Evolutionary conservation across 345 rosid species (phyloP).

Genomic region (Citropsis articulata): DNA sequence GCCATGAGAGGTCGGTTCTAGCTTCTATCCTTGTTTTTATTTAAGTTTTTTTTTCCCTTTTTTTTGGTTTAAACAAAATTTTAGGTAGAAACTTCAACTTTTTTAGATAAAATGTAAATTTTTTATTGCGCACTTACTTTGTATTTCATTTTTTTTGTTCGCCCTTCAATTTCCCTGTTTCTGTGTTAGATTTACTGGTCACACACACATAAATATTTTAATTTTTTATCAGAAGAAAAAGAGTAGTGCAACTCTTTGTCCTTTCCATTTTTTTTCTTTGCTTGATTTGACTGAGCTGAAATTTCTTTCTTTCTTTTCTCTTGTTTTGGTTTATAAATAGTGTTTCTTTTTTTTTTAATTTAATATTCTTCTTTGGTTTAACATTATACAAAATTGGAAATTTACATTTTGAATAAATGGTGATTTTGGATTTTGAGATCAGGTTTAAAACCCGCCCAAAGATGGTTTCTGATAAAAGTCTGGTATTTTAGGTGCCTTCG

Average conservation of each 20-base stretch:
- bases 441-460: slow-evolving; percentile 38
- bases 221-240: neutral
- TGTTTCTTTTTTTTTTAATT: slow-evolving; percentile 12
- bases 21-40: neutral
- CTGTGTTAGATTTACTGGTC: neutral
- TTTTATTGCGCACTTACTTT: neutral
- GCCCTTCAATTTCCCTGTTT: neutral
- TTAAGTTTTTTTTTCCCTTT: neutral
- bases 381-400: neutral
- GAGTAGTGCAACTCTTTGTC: neutral
- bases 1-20: slow-evolving; percentile 10
- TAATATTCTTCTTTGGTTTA: slow-evolving; percentile 23
- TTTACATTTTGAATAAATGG: slow-evolving; percentile 19
- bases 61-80: neutral
- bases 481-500: slow-evolving; percentile 51
- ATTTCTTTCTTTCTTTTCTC: neutral
- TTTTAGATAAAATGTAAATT: neutral
- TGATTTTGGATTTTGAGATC: slow-evolving; percentile 19
- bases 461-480: slow-evolving; percentile 48
- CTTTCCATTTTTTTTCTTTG: neutral
- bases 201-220: neutral
- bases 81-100: neutral
- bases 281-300: neutral
- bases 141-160: neutral
- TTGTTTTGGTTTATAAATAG: neutral